phyloP scores from a whole-genome alignment of 1,139 yeast genomes.

The Komagataea norvegica region DNA sequence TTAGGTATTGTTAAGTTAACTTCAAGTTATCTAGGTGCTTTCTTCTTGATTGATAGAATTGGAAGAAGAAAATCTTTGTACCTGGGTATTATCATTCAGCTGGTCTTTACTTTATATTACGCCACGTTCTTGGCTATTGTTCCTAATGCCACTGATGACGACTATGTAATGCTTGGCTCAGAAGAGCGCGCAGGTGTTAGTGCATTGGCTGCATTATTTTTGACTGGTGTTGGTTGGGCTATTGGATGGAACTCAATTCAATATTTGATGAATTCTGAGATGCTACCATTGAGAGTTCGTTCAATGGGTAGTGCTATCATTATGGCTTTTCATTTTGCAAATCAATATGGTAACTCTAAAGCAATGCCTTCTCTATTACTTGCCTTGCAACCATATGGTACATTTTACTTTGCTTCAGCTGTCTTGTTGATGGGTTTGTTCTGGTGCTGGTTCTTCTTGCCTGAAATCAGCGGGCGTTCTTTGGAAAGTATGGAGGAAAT shows the following conservation, averaged over 20 bases:
- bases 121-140: slow-evolving; percentile 45
- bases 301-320: slow-evolving; percentile 49
- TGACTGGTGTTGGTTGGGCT: slow-evolving; percentile 59
- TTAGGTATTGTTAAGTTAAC: slow-evolving; percentile 47
- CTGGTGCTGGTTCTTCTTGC: slow-evolving; percentile 48
- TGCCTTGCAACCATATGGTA: slow-evolving; percentile 45
- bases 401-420: slow-evolving; percentile 50
- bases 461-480: slow-evolving; percentile 50
- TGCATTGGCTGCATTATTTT: slow-evolving; percentile 49
- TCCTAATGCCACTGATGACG: slow-evolving; percentile 39
- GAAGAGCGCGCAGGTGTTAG: slow-evolving; percentile 40
- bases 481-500: slow-evolving; percentile 59
- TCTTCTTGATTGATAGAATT: slow-evolving; percentile 41
- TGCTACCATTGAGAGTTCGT: slow-evolving; percentile 52
- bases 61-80: slow-evolving; percentile 46
- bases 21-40: slow-evolving; percentile 41
- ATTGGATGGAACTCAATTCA: slow-evolving; percentile 59
- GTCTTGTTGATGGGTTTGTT: slow-evolving; percentile 38
- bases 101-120: slow-evolving; percentile 32
- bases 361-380: slow-evolving; percentile 52
- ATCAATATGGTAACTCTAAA: slow-evolving; percentile 57
- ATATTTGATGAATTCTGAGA: slow-evolving; percentile 54
- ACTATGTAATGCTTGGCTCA: slow-evolving; percentile 30
- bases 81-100: slow-evolving; percentile 35
- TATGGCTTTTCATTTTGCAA: slow-evolving; percentile 56